A percentile compares a stretch with the other conserved stretches of the same genome.
These are phyloP conservation scores for Paecilomyces sp. DNA, from an alignment of 2,329 filamentous ascomycete species.

Conservation along the genomic window DNA sequence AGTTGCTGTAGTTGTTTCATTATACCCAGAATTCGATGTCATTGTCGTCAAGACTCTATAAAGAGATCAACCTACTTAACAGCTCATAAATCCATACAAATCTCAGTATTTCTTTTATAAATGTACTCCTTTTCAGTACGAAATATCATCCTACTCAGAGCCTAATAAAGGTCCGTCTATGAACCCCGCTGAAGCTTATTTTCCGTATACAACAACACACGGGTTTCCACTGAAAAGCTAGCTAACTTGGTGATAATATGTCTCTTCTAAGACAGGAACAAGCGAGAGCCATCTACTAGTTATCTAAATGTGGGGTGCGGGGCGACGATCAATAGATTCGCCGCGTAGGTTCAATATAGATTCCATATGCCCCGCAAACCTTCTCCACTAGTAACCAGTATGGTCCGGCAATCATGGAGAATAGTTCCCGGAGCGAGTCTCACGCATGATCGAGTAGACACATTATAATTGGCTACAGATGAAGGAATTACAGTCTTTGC, in stretches of 20 bases:
- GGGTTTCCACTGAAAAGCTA: neutral
- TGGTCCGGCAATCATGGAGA: neutral
- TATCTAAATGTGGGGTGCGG: neutral
- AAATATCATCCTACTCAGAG: neutral
- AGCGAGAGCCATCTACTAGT: neutral
- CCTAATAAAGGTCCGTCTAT: neutral
- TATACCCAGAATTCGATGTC: constrained; percentile 30
- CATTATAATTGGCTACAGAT: neutral
- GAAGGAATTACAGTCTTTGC: neutral
- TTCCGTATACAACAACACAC: neutral
- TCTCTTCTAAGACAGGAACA: neutral
- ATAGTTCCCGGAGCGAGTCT: neutral
- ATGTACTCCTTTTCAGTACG: neutral
- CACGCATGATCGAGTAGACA: neutral
- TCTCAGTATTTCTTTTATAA: neutral
- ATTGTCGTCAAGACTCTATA: constrained; percentile 6
- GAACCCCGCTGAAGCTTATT: neutral
- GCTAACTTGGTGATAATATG: neutral
- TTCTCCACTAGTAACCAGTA: neutral
- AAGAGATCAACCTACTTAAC: too few relatives aligned
- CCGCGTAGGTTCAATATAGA: neutral
- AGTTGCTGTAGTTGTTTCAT: constrained; percentile 26
- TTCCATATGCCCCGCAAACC: neutral
- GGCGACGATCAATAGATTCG: neutral
- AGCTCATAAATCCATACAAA: too few relatives aligned